Evolutionary conservation across 805 yeast species (phyloP).

Genomic region (Cyberlindnera euphorbiae): DNA sequence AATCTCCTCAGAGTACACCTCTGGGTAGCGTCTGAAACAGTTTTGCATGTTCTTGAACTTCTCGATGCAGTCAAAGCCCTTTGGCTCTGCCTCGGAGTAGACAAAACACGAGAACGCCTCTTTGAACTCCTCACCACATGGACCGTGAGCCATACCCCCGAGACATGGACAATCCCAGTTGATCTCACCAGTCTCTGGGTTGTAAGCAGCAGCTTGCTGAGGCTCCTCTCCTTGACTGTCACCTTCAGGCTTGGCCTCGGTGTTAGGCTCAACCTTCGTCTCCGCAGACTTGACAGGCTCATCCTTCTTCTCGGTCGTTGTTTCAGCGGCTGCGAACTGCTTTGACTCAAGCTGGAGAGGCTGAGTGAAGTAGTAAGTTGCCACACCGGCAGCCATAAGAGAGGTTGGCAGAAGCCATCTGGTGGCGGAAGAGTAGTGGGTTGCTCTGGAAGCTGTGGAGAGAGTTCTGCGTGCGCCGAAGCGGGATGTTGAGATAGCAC

Average conservation of each 20-base stretch:
- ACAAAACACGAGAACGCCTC: conserved; percentile 94
- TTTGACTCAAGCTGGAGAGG: conserved; percentile 18
- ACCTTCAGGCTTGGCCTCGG: conserved; percentile 17
- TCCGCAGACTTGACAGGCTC: conserved; percentile 1
- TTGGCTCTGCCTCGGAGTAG: conserved; percentile 90
- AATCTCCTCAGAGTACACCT: conserved; percentile 87
- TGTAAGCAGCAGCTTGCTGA: conserved; percentile 64
- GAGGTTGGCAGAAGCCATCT: conserved; percentile 20
- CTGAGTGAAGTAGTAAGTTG: conserved; percentile 14
- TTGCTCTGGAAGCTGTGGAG: conserved; percentile 8
- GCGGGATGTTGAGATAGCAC: conserved; percentile 3
- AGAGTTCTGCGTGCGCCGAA: conserved; percentile 13
- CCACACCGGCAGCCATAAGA: conserved; percentile 15
- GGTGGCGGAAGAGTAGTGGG: conserved; percentile 2
- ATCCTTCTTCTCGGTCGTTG: not conserved
- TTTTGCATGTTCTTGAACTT: conserved; percentile 89
- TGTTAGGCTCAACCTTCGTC: conserved; percentile 5
- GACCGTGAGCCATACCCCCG: conserved; percentile 99
- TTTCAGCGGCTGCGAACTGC: conserved; percentile 1
- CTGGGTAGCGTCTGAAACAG: conserved; percentile 91
- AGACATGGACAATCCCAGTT: conserved; percentile 99
- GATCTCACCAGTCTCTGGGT: conserved; percentile 97
- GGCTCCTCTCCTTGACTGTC: conserved; percentile 30
- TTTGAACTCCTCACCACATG: conserved; percentile 95
- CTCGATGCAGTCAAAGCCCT: conserved; percentile 92